Percentiles rank a stretch among this genome's conserved stretches.
Evolutionary conservation across 2,329 filamentous ascomycete species (phyloP).

Genomic region (Septoria linicola): DNA sequence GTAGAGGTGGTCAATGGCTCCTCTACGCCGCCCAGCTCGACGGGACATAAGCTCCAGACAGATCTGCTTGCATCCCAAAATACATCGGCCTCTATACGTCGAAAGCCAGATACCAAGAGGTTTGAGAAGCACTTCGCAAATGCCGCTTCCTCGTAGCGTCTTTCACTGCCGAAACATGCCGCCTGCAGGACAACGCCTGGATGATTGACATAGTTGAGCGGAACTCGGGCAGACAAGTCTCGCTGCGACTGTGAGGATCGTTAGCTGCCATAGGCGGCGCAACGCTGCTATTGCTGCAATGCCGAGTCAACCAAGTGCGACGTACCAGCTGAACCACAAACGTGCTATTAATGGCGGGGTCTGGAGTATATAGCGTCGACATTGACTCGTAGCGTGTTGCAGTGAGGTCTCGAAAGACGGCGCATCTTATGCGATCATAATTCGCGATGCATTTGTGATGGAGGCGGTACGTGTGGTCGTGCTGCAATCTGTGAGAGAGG

Average conservation of each 20-base stretch:
- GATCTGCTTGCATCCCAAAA: conserved; percentile 60
- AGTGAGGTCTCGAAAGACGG: not conserved
- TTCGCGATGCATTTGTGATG: not conserved
- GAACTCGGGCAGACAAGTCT: conserved; percentile 59
- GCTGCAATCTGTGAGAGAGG: not conserved
- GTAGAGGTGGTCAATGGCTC: conserved; percentile 18
- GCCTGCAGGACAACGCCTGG: conserved; percentile 57
- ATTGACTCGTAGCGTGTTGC: not conserved
- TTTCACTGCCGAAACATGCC: conserved; percentile 56
- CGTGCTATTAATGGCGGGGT: conserved; percentile 14
- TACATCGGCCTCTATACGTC: conserved; percentile 58
- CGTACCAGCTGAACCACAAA: conserved; percentile 7
- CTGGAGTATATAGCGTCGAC: conserved; percentile 11
- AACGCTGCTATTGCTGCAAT: conserved; percentile 1
- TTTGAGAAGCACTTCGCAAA: conserved; percentile 61
- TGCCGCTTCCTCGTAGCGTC: conserved; percentile 53
- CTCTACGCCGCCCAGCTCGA: conserved; percentile 41
- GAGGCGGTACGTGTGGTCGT: not conserved
- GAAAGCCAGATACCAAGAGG: conserved; percentile 59
- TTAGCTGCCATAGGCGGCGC: not conserved
- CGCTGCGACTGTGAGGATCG: conserved; percentile 54
- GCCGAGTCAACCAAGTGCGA: conserved; percentile 1
- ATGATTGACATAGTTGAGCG: conserved; percentile 61
- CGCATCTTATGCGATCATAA: not conserved
- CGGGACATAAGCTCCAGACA: conserved; percentile 63